These are phyloP conservation scores for Neocatenulostroma microsporum DNA, from an alignment of 2,329 filamentous ascomycete species.

Conservation along the genomic window DNA sequence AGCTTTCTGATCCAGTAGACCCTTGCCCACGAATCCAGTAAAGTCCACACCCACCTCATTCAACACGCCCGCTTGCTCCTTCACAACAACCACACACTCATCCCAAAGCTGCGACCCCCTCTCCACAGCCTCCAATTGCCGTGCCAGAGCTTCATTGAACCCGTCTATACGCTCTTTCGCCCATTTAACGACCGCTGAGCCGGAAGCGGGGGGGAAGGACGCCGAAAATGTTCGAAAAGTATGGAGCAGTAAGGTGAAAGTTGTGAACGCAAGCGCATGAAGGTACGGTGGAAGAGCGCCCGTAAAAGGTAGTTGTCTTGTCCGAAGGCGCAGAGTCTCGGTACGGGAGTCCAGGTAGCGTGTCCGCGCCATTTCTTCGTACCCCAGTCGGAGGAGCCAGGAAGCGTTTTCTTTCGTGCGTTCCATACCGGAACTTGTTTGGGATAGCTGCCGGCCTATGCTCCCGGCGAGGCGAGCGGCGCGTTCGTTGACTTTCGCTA, in stretches of 20 bases:
- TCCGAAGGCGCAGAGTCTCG: slow-evolving; percentile 69
- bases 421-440: slow-evolving; percentile 66
- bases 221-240: slow-evolving; percentile 52
- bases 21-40: slow-evolving; percentile 65
- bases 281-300: slow-evolving; percentile 89
- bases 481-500: slow-evolving; percentile 66
- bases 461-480: slow-evolving; percentile 68
- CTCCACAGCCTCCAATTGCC: slow-evolving; percentile 83
- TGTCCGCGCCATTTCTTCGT: slow-evolving; percentile 81
- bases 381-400: slow-evolving; percentile 81
- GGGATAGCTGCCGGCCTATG: slow-evolving; percentile 67
- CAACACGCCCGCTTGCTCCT: slow-evolving; percentile 70
- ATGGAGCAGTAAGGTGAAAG: slow-evolving; percentile 90
- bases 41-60: slow-evolving; percentile 87
- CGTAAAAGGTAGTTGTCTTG: slow-evolving; percentile 89
- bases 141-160: slow-evolving; percentile 73
- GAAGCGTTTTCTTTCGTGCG: slow-evolving; percentile 73
- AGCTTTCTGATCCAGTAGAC: slow-evolving; percentile 16
- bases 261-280: slow-evolving; percentile 89
- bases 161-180: slow-evolving; percentile 90
- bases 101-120: slow-evolving; percentile 67
- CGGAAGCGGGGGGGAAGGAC: slow-evolving; percentile 65
- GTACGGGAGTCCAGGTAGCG: slow-evolving; percentile 75
- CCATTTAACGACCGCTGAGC: slow-evolving; percentile 96
- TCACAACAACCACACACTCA: slow-evolving; percentile 74